Evolutionary conservation across 257 asterid genomes (phyloP), one percentile per base, ranked within the genome.

Genomic region (Salvia hispanica): DNA sequence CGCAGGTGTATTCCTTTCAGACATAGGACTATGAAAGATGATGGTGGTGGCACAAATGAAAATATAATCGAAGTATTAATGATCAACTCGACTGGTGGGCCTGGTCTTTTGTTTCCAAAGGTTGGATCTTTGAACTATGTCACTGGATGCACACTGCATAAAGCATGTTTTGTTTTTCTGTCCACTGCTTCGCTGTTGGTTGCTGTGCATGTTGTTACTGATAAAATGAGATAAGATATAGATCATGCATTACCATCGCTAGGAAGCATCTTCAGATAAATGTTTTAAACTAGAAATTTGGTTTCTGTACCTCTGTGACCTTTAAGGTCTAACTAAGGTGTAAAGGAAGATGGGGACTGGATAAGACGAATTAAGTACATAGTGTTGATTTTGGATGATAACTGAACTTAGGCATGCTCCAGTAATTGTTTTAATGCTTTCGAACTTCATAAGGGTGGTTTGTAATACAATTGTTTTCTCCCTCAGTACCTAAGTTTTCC

Each of bases 41-140:
- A 81, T 56, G 83, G 77, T 4, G 84, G 74, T 69, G 87, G 72
- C 58, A 21, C 68, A 21, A 60, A 84, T 16, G 76, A 80, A 72
- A 81, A 79, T 74, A 74, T 76, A 45, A 77, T 88, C 55, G 94
- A 88, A 76, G 98, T 91, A 34, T 74, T 91, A 57, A 91, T 91
- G 98, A 91, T 91, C 74, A 91, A 84, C 76, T 91, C 98, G 54
- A 82, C 89, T 57, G 84, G 98, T 70, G 98, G 98, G 45, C 96
- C 96, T 74, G 97, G 97, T 70, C 97, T 91, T 67, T 79, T 91
- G 34, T 91, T 91, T 74, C 96, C 96, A 9, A 91, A 91, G 96
- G 98, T 91, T 75, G 75, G 82, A 66, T 44, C 40, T 63, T 53
- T 77, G 51, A 64, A 47, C 48, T 12, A 58, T 18, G 66, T 62